phyloP scores from a whole-genome alignment of 2,329 filamentous ascomycete genomes.

The Neonectria coccinea region DNA sequence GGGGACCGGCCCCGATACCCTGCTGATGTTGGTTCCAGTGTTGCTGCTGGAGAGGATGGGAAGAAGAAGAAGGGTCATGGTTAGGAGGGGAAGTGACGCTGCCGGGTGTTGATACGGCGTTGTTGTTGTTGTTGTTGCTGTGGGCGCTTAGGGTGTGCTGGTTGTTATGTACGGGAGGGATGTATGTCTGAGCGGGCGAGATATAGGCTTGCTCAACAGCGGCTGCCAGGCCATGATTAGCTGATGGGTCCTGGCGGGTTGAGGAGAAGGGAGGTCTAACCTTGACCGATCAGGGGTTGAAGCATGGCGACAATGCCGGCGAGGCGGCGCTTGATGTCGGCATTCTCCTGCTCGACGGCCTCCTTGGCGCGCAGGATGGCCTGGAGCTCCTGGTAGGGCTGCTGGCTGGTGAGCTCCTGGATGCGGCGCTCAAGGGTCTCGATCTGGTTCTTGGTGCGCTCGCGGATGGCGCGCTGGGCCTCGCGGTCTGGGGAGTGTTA shows the following conservation, averaged over 20 bases:
- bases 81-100: conserved; percentile 42
- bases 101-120: conserved; percentile 43
- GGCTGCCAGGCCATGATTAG: conserved; percentile 34
- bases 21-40: conserved; percentile 17
- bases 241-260: neutral
- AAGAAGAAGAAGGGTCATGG: conserved; percentile 33
- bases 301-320: conserved; percentile 73
- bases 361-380: conserved; percentile 80
- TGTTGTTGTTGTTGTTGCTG: conserved; percentile 47
- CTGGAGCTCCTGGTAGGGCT: conserved; percentile 87
- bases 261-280: conserved; percentile 33
- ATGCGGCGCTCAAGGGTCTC: conserved; percentile 79
- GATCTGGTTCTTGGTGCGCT: conserved; percentile 84
- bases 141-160: conserved; percentile 35
- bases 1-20: neutral
- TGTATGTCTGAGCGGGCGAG: conserved; percentile 49
- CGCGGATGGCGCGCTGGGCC: conserved; percentile 85
- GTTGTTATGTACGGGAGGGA: conserved; percentile 37
- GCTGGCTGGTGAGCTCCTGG: conserved; percentile 79
- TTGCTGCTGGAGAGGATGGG: conserved; percentile 33
- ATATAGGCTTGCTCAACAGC: conserved; percentile 48
- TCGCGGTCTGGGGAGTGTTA: conserved; percentile 73
- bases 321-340: conserved; percentile 78
- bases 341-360: conserved; percentile 81
- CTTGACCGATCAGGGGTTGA: conserved; percentile 64